Evolutionary conservation across 306 rosid genomes (phyloP).

Genomic region (Dalbergia oliveri): DNA sequence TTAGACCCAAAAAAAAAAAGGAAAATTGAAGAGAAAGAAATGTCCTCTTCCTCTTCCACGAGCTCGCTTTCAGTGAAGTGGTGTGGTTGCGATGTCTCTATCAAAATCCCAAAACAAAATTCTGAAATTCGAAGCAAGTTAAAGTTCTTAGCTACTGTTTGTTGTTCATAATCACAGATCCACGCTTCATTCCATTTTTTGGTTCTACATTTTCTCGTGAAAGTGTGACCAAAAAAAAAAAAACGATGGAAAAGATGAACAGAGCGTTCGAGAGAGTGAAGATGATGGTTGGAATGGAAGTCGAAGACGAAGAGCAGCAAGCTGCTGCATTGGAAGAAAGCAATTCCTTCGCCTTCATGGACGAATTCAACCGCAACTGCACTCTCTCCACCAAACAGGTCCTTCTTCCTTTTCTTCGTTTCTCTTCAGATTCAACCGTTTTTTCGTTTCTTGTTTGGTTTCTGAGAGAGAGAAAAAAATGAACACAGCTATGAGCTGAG

Average conservation of each 20-base stretch:
- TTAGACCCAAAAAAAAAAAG: too few relatives aligned
- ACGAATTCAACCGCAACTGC: constrained; percentile 88
- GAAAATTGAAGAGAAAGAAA: not conserved
- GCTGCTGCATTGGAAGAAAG: constrained; percentile 51
- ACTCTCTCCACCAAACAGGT: constrained; percentile 90
- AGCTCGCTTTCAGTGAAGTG: constrained; percentile 36
- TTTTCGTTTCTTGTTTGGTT: constrained; percentile 6
- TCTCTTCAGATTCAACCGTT: constrained; percentile 3
- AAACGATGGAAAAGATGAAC: constrained; percentile 79
- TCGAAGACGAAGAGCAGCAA: constrained; percentile 66
- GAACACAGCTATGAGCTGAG: not conserved
- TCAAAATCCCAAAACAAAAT: constrained; percentile 22
- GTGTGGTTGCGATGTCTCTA: constrained; percentile 39
- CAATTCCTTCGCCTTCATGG: constrained; percentile 68
- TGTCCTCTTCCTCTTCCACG: not conserved
- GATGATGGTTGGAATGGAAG: constrained; percentile 88
- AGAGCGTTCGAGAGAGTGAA: constrained; percentile 81
- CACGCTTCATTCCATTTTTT: not conserved
- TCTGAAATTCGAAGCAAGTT: constrained; percentile 47
- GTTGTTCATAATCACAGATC: constrained; percentile 46
- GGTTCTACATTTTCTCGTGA: constrained; percentile 45
- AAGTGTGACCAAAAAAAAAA: constrained; percentile 28
- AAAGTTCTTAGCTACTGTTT: not conserved
- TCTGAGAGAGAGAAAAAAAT: not conserved
- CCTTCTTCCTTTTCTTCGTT: not conserved